phyloP scores from a whole-genome alignment of 2,329 filamentous ascomycete genomes.

The Monilinia vaccinii-corymbosi region DNA sequence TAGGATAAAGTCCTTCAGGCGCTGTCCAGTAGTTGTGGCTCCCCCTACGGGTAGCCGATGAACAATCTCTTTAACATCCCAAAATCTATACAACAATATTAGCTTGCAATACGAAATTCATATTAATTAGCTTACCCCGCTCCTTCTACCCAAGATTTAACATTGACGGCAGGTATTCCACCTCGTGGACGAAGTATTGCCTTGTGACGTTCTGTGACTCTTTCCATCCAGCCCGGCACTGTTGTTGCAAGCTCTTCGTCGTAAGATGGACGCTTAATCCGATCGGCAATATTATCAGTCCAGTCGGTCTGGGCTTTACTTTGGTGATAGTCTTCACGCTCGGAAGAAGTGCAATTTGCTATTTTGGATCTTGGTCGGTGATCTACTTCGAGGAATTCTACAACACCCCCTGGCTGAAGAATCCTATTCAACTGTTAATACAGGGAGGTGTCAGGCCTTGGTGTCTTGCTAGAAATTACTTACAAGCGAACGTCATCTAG shows the following conservation, averaged over 20 bases:
- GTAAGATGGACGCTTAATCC: conserved; percentile 19
- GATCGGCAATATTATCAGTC: conserved; percentile 23
- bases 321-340: conserved; percentile 11
- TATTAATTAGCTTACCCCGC: conserved; percentile 21
- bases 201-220: conserved; percentile 22
- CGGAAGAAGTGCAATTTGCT: not conserved
- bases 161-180: conserved; percentile 23
- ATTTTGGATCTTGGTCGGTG: conserved; percentile 20
- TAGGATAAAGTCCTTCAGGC: conserved; percentile 1
- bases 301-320: conserved; percentile 20
- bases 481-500: conserved; percentile 26
- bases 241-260: conserved; percentile 21
- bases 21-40: not conserved
- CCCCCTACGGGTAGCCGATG: conserved; percentile 22
- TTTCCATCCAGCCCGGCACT: conserved; percentile 22
- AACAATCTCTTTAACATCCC: conserved; percentile 25
- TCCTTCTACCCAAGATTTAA: conserved; percentile 27
- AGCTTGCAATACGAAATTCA: not conserved
- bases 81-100: conserved; percentile 20
- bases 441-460: not conserved
- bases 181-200: conserved; percentile 22
- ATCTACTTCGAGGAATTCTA: conserved; percentile 28
- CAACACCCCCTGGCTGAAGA: conserved; percentile 26
- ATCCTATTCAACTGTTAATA: conserved; percentile 8
- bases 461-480: not conserved